phyloP scores from a whole-genome alignment of 2,329 filamentous ascomycete genomes.

The Exophiala calicioides region DNA sequence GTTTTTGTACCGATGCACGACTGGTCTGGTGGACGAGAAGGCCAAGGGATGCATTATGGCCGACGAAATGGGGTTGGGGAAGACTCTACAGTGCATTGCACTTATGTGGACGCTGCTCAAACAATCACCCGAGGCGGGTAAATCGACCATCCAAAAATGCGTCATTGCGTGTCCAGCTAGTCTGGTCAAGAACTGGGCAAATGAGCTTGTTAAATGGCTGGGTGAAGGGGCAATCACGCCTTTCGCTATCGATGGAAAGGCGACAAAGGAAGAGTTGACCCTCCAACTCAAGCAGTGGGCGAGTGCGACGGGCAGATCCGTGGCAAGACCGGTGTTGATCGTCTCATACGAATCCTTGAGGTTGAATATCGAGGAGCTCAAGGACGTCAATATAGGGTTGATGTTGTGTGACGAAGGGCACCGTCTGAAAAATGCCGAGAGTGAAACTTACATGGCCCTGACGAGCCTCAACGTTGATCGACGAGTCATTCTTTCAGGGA shows the following conservation, averaged over 20 bases:
- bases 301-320: slow-evolving; percentile 81
- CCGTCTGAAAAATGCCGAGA: slow-evolving; percentile 94
- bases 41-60: slow-evolving; percentile 99
- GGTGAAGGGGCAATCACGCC: slow-evolving; percentile 86
- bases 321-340: slow-evolving; percentile 91
- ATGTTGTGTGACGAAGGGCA: slow-evolving; percentile 97
- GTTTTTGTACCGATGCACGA: slow-evolving; percentile 93
- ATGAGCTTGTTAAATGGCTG: slow-evolving; percentile 94
- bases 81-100: slow-evolving; percentile 95
- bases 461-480: slow-evolving; percentile 87
- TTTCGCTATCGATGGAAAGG: slow-evolving; percentile 96
- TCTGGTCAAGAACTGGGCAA: slow-evolving; percentile 96
- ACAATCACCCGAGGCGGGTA: slow-evolving; percentile 93
- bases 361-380: slow-evolving; percentile 85
- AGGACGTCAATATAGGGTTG: slow-evolving; percentile 84
- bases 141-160: slow-evolving; percentile 89
- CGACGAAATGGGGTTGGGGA: slow-evolving; percentile 97
- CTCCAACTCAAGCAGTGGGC: slow-evolving; percentile 93
- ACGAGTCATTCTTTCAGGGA: slow-evolving; percentile 92
- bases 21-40: slow-evolving; percentile 89
- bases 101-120: slow-evolving; percentile 96
- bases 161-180: slow-evolving; percentile 96
- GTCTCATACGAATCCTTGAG: slow-evolving; percentile 96
- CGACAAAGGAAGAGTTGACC: slow-evolving; percentile 87
- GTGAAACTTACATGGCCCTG: slow-evolving; percentile 87